These are phyloP conservation scores for Globisporangium alternatum DNA, from an alignment of 352 stramenopile genomes.

Conservation along the genomic window DNA sequence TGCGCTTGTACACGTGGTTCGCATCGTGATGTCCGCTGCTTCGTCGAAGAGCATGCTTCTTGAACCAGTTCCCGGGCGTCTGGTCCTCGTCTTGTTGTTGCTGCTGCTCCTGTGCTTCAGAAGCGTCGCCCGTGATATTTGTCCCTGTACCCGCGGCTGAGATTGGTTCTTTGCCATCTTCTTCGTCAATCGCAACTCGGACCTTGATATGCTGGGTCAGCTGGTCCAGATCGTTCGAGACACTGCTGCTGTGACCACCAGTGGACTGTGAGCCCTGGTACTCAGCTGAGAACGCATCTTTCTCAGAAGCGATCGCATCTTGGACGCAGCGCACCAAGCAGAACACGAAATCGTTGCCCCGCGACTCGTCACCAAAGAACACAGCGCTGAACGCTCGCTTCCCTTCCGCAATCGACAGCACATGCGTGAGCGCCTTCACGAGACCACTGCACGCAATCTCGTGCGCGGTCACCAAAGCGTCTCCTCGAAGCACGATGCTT, in stretches of 20 bases:
- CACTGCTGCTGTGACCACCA: conserved; percentile 15
- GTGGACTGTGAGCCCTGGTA: neutral
- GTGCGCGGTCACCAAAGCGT: conserved; percentile 46
- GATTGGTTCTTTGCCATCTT: conserved; percentile 6
- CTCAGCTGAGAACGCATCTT: conserved; percentile 49
- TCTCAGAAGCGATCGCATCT: conserved; percentile 61
- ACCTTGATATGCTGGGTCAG: conserved; percentile 76
- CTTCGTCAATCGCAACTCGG: conserved; percentile 56
- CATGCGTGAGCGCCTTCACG: conserved; percentile 34
- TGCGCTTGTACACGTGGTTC: conserved; percentile 26
- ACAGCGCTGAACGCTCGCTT: conserved; percentile 35
- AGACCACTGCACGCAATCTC: conserved; percentile 62
- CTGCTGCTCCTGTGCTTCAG: conserved; percentile 1
- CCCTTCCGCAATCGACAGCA: conserved; percentile 28
- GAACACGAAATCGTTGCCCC: conserved; percentile 5
- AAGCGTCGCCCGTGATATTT: conserved; percentile 45
- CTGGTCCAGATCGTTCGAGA: conserved; percentile 54
- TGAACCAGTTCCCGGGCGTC: conserved; percentile 24
- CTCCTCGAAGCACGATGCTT: conserved; percentile 25
- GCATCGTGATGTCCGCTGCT: conserved; percentile 10
- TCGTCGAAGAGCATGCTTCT: conserved; percentile 22
- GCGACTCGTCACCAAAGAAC: conserved; percentile 18
- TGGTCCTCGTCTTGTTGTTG: conserved; percentile 11
- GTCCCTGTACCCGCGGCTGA: conserved; percentile 12
- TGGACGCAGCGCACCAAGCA: conserved; percentile 51